Base-by-base conservation (phyloP, 2,329 filamentous ascomycete species). In the Colletotrichum eleusines region DNA sequence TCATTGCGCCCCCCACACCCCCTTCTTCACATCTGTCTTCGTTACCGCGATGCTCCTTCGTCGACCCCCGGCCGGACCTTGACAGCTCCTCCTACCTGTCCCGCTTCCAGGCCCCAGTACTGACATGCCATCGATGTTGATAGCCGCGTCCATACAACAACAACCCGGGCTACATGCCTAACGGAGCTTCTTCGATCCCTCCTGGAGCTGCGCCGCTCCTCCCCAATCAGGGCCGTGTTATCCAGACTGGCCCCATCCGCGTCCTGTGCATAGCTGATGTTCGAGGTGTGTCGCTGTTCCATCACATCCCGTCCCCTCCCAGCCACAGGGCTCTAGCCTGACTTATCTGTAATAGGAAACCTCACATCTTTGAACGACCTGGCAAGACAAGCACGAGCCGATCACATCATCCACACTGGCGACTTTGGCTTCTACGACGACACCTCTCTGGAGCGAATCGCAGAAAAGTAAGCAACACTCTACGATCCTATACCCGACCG, bases 381-480 rank as follows among this genome's bases (percentile, higher is more conserved):
- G 73, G 96, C 96, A 74, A 97, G 94, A 83, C 93, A 96, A 80
- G 95, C 96, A 73, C 93, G 93, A 80, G 96, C 96, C 77, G 94
- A 98, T 84, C 94, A 98, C 84, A 97, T 99, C 82, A 94, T 99
- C 78, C 96, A 99, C 83, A 99, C 96, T 26, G 96, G 96, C 81
- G 96, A 99, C 82, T 99, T 99, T 80, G 96, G 96, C 73, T 99
- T 99, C 85, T 99, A 99, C 85, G 96, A 99, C 82, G 93, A 97
- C 77, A 94, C 92, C 65, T 99, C 96, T 44, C 86, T 99, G 75
- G 95, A 98, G 78, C 92, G 96, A 78, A 98, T 99, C 84, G 96
- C 96, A 50, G 96, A 99, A 83, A 99, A 99, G 94, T 97, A 84
- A 85, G 91, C 84, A 60, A 68, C 60, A 28, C 69, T 68, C 66